A percentile compares a stretch with the other conserved stretches of the same genome.
phyloP scores from a whole-genome alignment of 2,329 filamentous ascomycete genomes.

The Mollisiaceae sp. region DNA sequence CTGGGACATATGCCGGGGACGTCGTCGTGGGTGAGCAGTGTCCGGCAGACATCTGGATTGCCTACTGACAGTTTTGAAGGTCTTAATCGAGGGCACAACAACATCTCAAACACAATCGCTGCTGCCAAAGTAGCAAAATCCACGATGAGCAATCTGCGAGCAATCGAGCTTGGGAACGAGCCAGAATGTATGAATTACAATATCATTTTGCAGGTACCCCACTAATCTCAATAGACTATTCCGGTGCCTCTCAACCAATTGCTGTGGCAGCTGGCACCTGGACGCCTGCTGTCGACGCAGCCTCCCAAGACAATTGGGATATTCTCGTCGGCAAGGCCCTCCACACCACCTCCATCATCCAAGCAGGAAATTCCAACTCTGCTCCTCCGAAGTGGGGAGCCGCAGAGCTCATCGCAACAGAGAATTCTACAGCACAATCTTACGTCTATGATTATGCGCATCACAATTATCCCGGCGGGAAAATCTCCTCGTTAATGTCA shows the following conservation, averaged over 20 bases:
- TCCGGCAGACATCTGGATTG: not conserved
- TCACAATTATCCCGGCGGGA: conserved; percentile 49
- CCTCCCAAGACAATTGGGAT: conserved; percentile 38
- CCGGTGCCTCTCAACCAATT: conserved; percentile 41
- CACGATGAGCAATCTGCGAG: conserved; percentile 54
- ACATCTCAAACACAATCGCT: conserved; percentile 58
- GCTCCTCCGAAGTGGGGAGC: conserved; percentile 40
- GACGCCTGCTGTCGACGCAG: conserved; percentile 35
- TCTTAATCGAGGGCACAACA: conserved; percentile 58
- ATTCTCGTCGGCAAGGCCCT: conserved; percentile 34
- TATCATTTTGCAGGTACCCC: not conserved
- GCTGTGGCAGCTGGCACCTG: conserved; percentile 31
- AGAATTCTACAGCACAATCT: conserved; percentile 30
- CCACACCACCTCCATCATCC: conserved; percentile 30
- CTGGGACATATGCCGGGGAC: conserved; percentile 52
- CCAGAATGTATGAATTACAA: conserved; percentile 53
- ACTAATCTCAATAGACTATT: conserved; percentile 41
- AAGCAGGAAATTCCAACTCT: conserved; percentile 38
- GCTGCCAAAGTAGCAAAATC: conserved; percentile 53
- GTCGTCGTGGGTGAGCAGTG: conserved; percentile 50
- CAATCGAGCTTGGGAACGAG: conserved; percentile 63
- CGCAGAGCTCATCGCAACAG: conserved; percentile 36
- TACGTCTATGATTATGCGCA: conserved; percentile 39
- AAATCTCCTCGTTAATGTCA: conserved; percentile 36
- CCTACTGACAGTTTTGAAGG: conserved; percentile 34